Evolutionary conservation across 2,329 filamentous ascomycete species (phyloP), one percentile per base, ranked within the genome.

Genomic region (Pyrenophora seminiperda): DNA sequence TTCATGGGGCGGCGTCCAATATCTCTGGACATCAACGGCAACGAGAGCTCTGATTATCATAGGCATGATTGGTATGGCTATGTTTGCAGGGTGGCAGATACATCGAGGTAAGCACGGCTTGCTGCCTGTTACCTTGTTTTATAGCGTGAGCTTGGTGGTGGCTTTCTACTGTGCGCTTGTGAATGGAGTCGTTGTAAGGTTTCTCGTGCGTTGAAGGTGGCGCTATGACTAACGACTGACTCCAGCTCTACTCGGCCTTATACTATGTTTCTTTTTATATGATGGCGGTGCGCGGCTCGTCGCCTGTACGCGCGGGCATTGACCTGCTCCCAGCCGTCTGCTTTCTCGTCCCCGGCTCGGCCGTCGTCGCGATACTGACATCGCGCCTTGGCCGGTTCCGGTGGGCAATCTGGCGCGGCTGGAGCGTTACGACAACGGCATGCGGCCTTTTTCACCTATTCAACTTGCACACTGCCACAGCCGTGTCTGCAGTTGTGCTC

Each of bases 191-290:
- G 50, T 77, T 41, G 76, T 79, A 50, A 62, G 74, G 68, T 6
- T 32, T 3, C 7, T 13, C 3, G 3, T 17, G 7, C 7, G 9
- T 5, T 37, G 20, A 3, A 13, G 13, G 4, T 29, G 1, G n/a
- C 31, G 13, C 22, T 48, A 15, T n/a, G n/a, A n/a, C n/a, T n/a
- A n/a, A n/a, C n/a, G n/a, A 40, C 38, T 27, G 24, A 40, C 40
- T 20, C 22, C 43, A 78, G 76, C 56, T 79, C 14, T 75, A 75
- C 37, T 67, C 67, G 6, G 71, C 71, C 18, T 52, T 79, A 3
- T 77, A 79, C 56, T 77, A 77, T 49, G 60, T 75, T 38, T 65
- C 73, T 0, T 62, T 79, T 39, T 79, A 76, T 51, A 70, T 74
- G 36, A 68, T 73, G 50, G 63, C 72, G 4, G 67, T 74, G 20